phyloP scores from a whole-genome alignment of 495 filamentous ascomycete genomes.

The Penicillium alfredii region DNA sequence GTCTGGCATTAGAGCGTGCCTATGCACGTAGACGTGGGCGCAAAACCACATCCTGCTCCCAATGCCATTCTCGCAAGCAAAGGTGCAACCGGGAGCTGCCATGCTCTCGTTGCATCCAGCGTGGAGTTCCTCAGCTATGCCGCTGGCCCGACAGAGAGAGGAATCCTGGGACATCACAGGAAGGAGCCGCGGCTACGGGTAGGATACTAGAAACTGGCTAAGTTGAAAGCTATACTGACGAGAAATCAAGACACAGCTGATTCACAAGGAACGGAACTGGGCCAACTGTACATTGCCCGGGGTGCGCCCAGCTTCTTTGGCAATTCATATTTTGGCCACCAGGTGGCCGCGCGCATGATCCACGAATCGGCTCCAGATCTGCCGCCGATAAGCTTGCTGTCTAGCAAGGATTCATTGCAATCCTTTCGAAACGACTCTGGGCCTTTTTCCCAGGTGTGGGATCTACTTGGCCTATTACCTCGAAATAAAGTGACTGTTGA shows the following conservation, averaged over 20 bases:
- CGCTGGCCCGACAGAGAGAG: slow-evolving; percentile 6
- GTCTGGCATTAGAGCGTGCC: background rate
- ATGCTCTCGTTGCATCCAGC: slow-evolving; percentile 11
- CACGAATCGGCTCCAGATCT: slow-evolving; percentile 14
- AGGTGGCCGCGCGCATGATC: slow-evolving; percentile 14
- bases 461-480: slow-evolving; percentile 11
- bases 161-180: background rate
- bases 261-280: slow-evolving; percentile 7
- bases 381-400: slow-evolving; percentile 13
- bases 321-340: slow-evolving; percentile 16
- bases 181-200: slow-evolving; percentile 6
- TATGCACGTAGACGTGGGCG: slow-evolving; percentile 5
- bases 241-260: background rate
- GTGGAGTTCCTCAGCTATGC: slow-evolving; percentile 9
- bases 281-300: slow-evolving; percentile 12
- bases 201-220: background rate
- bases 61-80: slow-evolving; percentile 13
- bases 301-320: slow-evolving; percentile 14
- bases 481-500: slow-evolving; percentile 15
- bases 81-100: slow-evolving; percentile 10
- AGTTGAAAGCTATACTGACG: background rate
- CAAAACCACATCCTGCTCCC: slow-evolving; percentile 12
- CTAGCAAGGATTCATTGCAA: slow-evolving; percentile 12
- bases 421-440: slow-evolving; percentile 14
- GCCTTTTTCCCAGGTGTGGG: slow-evolving; percentile 15